Evolutionary conservation across 1,284 basidiomycete species (phyloP).

Genomic region (Moniliella sp.): DNA sequence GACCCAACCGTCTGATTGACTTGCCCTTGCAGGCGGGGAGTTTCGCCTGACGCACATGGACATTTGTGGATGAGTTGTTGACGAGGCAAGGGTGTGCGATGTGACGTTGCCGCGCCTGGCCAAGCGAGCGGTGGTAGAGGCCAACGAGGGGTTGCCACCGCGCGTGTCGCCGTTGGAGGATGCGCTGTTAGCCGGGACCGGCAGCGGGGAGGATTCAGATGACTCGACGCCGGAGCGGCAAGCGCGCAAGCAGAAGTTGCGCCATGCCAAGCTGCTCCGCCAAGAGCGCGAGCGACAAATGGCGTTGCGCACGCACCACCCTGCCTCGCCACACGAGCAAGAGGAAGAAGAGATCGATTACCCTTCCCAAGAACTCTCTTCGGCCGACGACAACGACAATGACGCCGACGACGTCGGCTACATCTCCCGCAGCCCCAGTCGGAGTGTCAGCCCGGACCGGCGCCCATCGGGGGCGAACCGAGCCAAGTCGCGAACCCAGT

Average conservation of each 20-base stretch:
- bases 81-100: constrained; percentile 79
- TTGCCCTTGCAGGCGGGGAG: constrained; percentile 3
- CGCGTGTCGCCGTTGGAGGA: constrained; percentile 49
- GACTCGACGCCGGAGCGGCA: not conserved
- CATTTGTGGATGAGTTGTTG: constrained; percentile 61
- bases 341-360: not conserved
- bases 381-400: not conserved
- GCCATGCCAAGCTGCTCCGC: not conserved
- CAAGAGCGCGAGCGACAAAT: not conserved
- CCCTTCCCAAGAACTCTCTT: not conserved
- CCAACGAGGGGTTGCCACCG: constrained; percentile 56
- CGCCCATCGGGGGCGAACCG: no score
- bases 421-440: not conserved
- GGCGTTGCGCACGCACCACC: not conserved
- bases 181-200: constrained; percentile 43
- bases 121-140: constrained; percentile 67
- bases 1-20: no score
- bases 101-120: constrained; percentile 76
- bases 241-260: not conserved
- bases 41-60: constrained; percentile 64
- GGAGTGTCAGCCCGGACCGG: not conserved
- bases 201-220: constrained; percentile 4
- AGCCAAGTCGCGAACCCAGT: no score
- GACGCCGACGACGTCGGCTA: not conserved
- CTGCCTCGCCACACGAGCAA: not conserved